phyloP scores from a whole-genome alignment of 2,329 filamentous ascomycete species.

The Aspergillus piperis region DNA sequence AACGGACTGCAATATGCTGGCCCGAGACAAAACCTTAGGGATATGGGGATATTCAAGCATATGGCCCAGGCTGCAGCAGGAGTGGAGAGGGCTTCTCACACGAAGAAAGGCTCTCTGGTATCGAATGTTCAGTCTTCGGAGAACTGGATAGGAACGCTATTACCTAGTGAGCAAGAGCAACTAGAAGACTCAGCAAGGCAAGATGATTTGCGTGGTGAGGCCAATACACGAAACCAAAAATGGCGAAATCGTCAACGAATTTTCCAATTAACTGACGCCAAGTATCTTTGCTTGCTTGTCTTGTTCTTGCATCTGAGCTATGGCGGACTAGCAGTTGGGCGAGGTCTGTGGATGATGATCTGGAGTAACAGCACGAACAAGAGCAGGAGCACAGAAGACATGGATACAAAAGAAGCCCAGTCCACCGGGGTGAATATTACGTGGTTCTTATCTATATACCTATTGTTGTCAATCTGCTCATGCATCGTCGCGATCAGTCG shows the following conservation, averaged over 20 bases:
- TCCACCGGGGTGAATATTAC: neutral
- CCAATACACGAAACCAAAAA: neutral
- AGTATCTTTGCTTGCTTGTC: slow-evolving; percentile 2
- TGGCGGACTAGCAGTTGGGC: neutral
- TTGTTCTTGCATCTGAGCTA: neutral
- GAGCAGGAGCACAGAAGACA: neutral
- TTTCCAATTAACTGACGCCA: neutral
- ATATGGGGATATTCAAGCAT: slow-evolving; percentile 2
- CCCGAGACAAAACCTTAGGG: neutral
- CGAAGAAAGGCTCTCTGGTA: neutral
- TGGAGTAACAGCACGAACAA: neutral
- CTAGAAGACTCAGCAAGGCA: neutral
- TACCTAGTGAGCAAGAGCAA: neutral
- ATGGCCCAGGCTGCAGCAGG: neutral
- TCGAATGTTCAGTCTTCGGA: neutral
- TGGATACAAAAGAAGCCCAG: neutral
- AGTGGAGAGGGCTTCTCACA: neutral
- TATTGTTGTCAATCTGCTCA: neutral
- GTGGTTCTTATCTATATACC: slow-evolving; percentile 1
- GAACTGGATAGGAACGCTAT: neutral
- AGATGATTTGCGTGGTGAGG: neutral
- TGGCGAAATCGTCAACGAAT: slow-evolving; percentile 2
- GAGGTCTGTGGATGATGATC: slow-evolving; percentile 8
- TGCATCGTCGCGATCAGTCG: neutral
- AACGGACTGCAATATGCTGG: slow-evolving; percentile 1